Evolutionary conservation across 306 rosid genomes (phyloP).

Genomic region (Biancaea sappan): DNA sequence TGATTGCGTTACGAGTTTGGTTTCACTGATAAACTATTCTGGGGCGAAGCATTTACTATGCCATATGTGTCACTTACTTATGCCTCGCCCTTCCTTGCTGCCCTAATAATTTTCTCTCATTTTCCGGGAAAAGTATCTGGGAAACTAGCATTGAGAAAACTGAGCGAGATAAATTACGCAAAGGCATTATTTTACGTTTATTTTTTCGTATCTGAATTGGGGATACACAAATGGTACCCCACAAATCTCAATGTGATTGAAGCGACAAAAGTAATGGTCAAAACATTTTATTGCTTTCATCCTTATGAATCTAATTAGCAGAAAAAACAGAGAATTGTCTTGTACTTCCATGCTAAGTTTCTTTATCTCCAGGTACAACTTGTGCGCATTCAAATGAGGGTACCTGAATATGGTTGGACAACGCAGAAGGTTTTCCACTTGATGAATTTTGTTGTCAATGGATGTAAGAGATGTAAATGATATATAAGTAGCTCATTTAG

Average conservation of each 20-base stretch:
- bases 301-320: neutral
- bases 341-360: neutral
- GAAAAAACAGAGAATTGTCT: neutral
- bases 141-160: neutral
- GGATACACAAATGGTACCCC: neutral
- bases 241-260: neutral
- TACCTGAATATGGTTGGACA: conserved; percentile 87
- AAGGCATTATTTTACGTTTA: neutral
- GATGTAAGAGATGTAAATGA: conserved; percentile 46
- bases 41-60: neutral
- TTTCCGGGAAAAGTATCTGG: neutral
- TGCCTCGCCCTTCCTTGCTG: neutral
- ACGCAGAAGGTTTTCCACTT: conserved; percentile 85
- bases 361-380: conserved; percentile 57
- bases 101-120: no score
- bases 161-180: neutral
- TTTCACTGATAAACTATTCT: neutral
- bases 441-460: conserved; percentile 80
- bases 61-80: neutral
- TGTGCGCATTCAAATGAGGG: conserved; percentile 70
- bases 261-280: no score
- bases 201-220: neutral
- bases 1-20: neutral
- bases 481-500: neutral
- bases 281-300: neutral